These are phyloP conservation scores for Chlamydomonas sphaeroides DNA, from an alignment of 139 green algal genomes.

Conservation along the genomic window DNA sequence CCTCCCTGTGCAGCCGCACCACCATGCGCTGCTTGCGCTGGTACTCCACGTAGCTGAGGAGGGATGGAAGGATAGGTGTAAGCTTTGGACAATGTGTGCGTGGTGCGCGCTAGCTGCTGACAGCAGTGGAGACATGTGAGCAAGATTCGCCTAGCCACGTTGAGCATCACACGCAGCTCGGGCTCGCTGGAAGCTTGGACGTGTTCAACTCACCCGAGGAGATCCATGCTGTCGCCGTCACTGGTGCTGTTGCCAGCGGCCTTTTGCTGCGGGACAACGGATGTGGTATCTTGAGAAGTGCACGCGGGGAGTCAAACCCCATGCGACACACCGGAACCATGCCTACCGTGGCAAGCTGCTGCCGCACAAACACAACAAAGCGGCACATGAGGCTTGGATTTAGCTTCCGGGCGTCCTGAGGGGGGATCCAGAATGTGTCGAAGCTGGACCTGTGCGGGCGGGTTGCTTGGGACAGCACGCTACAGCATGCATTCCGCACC, in stretches of 20 bases:
- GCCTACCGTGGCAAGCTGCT: constrained; percentile 27
- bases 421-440: background rate
- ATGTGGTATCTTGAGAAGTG: too few relatives aligned
- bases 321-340: too few relatives aligned
- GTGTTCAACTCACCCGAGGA: constrained; percentile 28
- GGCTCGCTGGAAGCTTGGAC: too few relatives aligned
- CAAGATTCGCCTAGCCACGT: too few relatives aligned
- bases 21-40: constrained; percentile 41
- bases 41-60: constrained; percentile 35
- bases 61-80: too few relatives aligned
- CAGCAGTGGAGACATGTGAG: too few relatives aligned
- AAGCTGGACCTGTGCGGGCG: too few relatives aligned
- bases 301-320: too few relatives aligned
- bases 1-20: constrained; percentile 20
- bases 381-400: constrained; percentile 24
- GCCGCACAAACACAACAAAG: constrained; percentile 32
- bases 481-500: background rate
- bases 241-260: background rate
- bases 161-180: too few relatives aligned
- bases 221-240: constrained; percentile 14
- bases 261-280: constrained; percentile 13
- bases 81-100: too few relatives aligned
- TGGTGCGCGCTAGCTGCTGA: too few relatives aligned
- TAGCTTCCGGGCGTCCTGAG: constrained; percentile 20
- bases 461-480: too few relatives aligned